Evolutionary conservation across 768 basidiomycete genomes (phyloP).

Genomic region (Xerocomellus amylosporus): DNA sequence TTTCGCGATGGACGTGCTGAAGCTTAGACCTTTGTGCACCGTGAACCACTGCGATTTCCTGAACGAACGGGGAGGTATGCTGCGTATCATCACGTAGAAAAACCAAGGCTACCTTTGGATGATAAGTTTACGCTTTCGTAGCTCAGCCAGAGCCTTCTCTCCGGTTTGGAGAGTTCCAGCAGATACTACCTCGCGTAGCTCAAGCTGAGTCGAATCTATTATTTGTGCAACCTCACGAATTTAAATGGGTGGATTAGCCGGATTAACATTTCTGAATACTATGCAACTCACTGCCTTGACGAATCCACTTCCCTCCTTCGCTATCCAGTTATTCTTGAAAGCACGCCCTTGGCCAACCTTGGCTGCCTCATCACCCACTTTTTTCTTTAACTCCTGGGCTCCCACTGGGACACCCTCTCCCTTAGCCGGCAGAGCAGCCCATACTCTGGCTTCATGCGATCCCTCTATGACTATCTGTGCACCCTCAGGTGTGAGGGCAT

Average conservation of each 20-base stretch:
- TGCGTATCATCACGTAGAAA: neutral
- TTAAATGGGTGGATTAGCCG: neutral
- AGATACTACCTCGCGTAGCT: constrained; percentile 69
- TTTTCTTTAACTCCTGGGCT: constrained; percentile 64
- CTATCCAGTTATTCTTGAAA: constrained; percentile 97
- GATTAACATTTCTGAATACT: neutral
- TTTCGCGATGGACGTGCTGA: constrained; percentile 89
- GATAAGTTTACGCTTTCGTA: constrained; percentile 89
- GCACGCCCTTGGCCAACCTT: constrained; percentile 95
- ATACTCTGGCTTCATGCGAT: constrained; percentile 94
- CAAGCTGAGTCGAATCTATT: constrained; percentile 69
- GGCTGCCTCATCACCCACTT: constrained; percentile 81
- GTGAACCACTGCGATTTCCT: constrained; percentile 98
- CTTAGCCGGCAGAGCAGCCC: constrained; percentile 74
- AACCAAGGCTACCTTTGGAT: constrained; percentile 60
- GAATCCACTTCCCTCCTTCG: constrained; percentile 84
- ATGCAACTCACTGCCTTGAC: constrained; percentile 69
- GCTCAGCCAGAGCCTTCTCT: constrained; percentile 80
- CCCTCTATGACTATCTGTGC: constrained; percentile 72
- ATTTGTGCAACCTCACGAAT: constrained; percentile 57
- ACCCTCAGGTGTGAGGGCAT: constrained; percentile 83
- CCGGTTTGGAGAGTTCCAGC: constrained; percentile 71
- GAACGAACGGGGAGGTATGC: constrained; percentile 5
- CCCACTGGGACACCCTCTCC: constrained; percentile 68
- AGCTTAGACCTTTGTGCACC: constrained; percentile 78